Evolutionary conservation across 2,329 filamentous ascomycete species (phyloP), one percentile per base, ranked within the genome.

Genomic region (Aspergillus phoenicis): DNA sequence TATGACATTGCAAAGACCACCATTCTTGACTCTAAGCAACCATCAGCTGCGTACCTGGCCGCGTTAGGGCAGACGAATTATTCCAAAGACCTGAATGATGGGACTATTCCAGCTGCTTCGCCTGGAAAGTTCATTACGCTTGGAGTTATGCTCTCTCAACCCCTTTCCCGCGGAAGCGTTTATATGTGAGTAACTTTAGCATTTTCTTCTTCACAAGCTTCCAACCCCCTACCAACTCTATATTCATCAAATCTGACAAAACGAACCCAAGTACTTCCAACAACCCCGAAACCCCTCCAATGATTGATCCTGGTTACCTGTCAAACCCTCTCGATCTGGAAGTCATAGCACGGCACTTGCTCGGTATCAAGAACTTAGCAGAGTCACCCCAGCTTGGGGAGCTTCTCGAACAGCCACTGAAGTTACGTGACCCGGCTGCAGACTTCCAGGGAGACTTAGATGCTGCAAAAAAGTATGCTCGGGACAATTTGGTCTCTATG

Each of bases 401-500:
- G 28, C 24, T 64, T 26, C 58, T 68, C 65, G 48, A 71, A 71
- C 15, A 62, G 48, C 38, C 49, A 24, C 61, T 64, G 59, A 30
- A 61, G 52, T 41, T 58, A 33, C 38, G 51, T 26, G 57, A 59
- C 51, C 51, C 51, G 41, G 57, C 13, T 49, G 49, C 41, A 30
- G 51, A 59, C 51, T 59, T 59, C 41, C 57, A 54, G 30, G 51
- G 41, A 48, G 51, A 59, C 57, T 33, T 59, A 20, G 51, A 59
- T 49, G 57, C 57, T 8, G 49, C 57, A 30, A 59, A 55, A 30
- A 49, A 49, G 22, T 59, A 59, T 39, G 57, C 49, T 30, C 57
- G 20, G 49, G 57, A 49, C 7, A 59, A 59, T 41, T 10, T 59
- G 48, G 57, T 59, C 30, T 54, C 57, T 22, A 59, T 59, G 57